Conservation (phyloP, 106 monocot genomes). For the Amphibolis antarctica region DNA sequence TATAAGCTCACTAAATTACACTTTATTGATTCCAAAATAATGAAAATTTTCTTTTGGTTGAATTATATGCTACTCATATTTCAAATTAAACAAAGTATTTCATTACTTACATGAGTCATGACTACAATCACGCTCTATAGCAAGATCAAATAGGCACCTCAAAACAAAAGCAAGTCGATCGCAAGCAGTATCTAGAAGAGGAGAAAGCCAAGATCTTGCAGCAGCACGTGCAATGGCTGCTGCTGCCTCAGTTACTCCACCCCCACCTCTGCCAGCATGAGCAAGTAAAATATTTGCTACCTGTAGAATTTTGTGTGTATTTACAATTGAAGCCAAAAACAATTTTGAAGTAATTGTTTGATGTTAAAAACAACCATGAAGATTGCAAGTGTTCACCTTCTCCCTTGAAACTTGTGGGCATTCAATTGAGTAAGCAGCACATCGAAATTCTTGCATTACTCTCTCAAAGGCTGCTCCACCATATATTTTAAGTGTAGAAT, state of each 20-base stretch:
- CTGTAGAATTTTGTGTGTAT: slow-evolving; percentile 16
- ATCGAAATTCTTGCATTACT: slow-evolving; percentile 93
- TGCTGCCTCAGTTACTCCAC: slow-evolving; percentile 72
- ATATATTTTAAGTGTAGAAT: slow-evolving; percentile 66
- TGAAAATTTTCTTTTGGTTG: not conserved
- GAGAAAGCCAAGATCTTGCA: slow-evolving; percentile 86
- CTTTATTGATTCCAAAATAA: not conserved
- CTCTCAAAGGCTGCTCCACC: slow-evolving; percentile 99
- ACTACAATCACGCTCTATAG: slow-evolving; percentile 53
- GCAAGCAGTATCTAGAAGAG: slow-evolving; percentile 85
- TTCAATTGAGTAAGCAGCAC: slow-evolving; percentile 89
- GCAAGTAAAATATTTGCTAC: slow-evolving; percentile 98
- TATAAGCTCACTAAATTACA: not conserved
- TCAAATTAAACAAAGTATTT: not conserved
- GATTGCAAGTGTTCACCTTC: slow-evolving; percentile 37
- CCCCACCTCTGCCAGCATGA: slow-evolving; percentile 85
- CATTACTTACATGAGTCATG: slow-evolving; percentile 48
- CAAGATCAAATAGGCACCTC: slow-evolving; percentile 79
- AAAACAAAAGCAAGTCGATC: slow-evolving; percentile 88
- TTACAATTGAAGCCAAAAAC: not conserved
- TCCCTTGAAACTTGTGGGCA: slow-evolving; percentile 91
- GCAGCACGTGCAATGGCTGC: slow-evolving; percentile 93
- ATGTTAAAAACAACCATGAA: not conserved
- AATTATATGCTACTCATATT: not conserved
- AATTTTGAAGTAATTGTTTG: not conserved